Evolutionary conservation across 225 moss, liverwort and hornwort species (phyloP).

Genomic region (Climacium dendroides): DNA sequence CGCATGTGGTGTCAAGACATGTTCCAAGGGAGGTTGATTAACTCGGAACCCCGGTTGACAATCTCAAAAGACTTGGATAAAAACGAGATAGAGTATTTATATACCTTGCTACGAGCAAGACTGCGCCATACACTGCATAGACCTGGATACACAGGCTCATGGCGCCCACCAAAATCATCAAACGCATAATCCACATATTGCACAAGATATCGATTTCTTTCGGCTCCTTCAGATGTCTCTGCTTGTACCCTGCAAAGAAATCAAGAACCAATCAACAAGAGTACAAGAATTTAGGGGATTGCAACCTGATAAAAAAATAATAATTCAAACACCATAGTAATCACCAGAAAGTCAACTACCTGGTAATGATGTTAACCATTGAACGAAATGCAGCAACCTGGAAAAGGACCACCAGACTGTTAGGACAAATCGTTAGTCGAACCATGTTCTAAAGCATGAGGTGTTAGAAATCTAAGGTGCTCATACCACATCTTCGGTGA

Average conservation of each 20-base stretch:
- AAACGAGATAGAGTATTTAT: neutral
- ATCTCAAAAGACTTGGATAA: neutral
- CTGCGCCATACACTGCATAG: constrained; percentile 98
- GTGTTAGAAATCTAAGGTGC: neutral
- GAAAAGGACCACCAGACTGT: constrained; percentile 4
- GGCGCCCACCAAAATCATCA: constrained; percentile 89
- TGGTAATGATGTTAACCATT: constrained; percentile 91
- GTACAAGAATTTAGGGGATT: neutral
- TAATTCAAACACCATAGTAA: neutral
- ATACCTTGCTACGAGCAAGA: constrained; percentile 93
- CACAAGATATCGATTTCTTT: constrained; percentile 72
- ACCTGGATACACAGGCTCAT: constrained; percentile 93
- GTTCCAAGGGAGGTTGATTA: neutral
- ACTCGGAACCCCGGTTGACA: neutral
- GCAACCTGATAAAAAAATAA: neutral
- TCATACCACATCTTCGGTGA: neutral
- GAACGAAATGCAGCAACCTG: constrained; percentile 98
- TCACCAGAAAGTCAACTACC: constrained; percentile 19
- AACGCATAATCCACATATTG: constrained; percentile 94
- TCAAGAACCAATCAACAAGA: neutral
- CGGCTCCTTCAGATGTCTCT: constrained; percentile 74
- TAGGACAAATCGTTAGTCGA: neutral
- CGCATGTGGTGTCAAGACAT: neutral
- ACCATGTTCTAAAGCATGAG: neutral
- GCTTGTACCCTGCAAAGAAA: constrained; percentile 59